Conservation (phyloP, 345 rosid genomes). For the Bretschneidera sinensis region DNA sequence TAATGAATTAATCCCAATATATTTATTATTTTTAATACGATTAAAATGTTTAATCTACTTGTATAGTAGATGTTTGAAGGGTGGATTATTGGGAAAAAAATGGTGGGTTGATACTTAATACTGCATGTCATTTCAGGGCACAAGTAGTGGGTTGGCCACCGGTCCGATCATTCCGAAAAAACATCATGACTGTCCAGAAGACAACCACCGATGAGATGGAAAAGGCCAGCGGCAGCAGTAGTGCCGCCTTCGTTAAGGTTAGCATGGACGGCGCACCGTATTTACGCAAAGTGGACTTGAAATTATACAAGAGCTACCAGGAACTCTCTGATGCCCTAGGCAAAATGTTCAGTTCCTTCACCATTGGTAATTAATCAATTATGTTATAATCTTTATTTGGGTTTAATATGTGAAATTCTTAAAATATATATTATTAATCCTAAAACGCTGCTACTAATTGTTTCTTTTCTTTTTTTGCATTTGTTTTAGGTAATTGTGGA, state of each 20-base stretch:
- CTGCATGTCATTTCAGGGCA: slow-evolving; percentile 38
- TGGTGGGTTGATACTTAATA: too few species aligned
- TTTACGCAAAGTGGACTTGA: slow-evolving; percentile 74
- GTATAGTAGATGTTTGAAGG: too few species aligned
- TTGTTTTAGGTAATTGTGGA: slow-evolving; percentile 53
- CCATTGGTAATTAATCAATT: slow-evolving; percentile 39
- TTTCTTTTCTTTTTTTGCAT: not conserved
- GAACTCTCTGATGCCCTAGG: slow-evolving; percentile 68
- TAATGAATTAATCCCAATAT: too few species aligned
- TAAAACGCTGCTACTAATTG: too few species aligned
- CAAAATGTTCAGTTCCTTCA: slow-evolving; percentile 85
- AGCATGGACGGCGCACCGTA: slow-evolving; percentile 95
- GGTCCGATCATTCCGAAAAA: slow-evolving; percentile 66
- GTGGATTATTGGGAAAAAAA: too few species aligned
- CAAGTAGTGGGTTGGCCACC: slow-evolving; percentile 96
- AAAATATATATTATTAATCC: too few species aligned
- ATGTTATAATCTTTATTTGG: too few species aligned
- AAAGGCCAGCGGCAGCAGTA: slow-evolving; percentile 25
- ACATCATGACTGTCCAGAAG: slow-evolving; percentile 62
- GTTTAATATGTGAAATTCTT: too few species aligned
- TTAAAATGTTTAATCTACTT: not conserved
- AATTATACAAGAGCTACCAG: slow-evolving; percentile 61
- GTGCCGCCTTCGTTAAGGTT: slow-evolving; percentile 60
- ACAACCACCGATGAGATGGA: slow-evolving; percentile 22
- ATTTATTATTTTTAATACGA: too few species aligned